These are phyloP conservation scores for Lophiotrema nucula DNA, from an alignment of 495 filamentous ascomycete genomes.

Conservation along the genomic window DNA sequence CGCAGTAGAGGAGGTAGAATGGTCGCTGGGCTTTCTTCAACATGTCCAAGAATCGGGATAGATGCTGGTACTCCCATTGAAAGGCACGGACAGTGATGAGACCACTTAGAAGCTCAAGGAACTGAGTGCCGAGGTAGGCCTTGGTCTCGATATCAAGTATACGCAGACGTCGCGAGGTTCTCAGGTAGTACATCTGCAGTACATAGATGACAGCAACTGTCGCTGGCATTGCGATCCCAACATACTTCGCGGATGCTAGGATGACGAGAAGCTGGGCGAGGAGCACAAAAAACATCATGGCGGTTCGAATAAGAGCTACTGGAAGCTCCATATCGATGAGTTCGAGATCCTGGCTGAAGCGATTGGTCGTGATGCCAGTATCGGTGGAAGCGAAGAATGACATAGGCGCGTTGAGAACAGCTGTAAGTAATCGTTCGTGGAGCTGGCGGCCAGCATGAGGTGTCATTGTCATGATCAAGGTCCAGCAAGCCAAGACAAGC, in stretches of 20 bases:
- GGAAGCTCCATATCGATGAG: constrained; percentile 59
- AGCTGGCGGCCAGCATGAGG: constrained; percentile 11
- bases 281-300: constrained; percentile 12
- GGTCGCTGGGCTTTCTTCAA: constrained; percentile 47
- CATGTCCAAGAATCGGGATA: constrained; percentile 27
- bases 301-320: constrained; percentile 5
- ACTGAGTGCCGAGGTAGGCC: constrained; percentile 46
- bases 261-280: constrained; percentile 21
- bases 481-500: constrained; percentile 17
- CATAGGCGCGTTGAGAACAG: constrained; percentile 9
- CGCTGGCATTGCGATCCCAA: constrained; percentile 15
- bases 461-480: constrained; percentile 18
- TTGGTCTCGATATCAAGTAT: constrained; percentile 57
- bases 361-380: constrained; percentile 20
- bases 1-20: constrained; percentile 48
- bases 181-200: constrained; percentile 56
- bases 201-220: constrained; percentile 41
- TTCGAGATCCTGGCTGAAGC: constrained; percentile 62
- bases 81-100: constrained; percentile 47
- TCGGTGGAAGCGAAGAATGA: constrained; percentile 17
- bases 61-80: constrained; percentile 36
- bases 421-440: constrained; percentile 6
- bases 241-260: constrained; percentile 8
- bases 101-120: constrained; percentile 46
- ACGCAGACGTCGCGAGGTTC: constrained; percentile 58